Conservation (phyloP, 495 filamentous ascomycete species). For the Terfezia claveryi region DNA sequence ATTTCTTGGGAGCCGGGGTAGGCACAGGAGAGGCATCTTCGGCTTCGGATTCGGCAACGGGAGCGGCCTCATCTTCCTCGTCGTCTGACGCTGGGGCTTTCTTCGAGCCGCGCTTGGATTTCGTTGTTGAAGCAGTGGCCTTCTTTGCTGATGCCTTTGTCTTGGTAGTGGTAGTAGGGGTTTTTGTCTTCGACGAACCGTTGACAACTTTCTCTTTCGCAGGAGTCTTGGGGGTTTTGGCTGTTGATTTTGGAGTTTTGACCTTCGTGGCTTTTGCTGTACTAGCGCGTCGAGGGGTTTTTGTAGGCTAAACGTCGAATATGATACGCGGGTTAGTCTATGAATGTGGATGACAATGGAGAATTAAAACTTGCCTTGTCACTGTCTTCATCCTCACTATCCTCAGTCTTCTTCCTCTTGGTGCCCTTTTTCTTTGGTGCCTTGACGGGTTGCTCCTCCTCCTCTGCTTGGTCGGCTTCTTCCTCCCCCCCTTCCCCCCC, state of each 20-base stretch:
- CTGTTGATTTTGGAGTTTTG: slow-evolving; percentile 34
- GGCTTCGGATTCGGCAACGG: neutral
- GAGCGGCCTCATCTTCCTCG: neutral
- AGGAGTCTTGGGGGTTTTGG: slow-evolving; percentile 49
- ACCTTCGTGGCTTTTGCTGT: slow-evolving; percentile 1
- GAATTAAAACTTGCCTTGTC: slow-evolving; percentile 20
- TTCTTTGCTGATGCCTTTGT: neutral
- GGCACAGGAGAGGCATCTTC: neutral
- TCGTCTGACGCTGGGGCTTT: neutral
- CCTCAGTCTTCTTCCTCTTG: slow-evolving; percentile 23
- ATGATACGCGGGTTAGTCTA: slow-evolving; percentile 38
- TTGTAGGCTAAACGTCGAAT: slow-evolving; percentile 26
- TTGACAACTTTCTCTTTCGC: slow-evolving; percentile 38
- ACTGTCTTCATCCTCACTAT: slow-evolving; percentile 12
- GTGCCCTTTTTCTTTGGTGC: slow-evolving; percentile 35
- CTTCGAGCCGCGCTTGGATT: slow-evolving; percentile 18
- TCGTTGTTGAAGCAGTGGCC: slow-evolving; percentile 11
- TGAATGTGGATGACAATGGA: slow-evolving; percentile 5
- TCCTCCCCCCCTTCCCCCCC: slow-evolving; percentile 37
- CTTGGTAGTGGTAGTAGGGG: slow-evolving; percentile 12
- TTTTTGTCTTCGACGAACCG: slow-evolving; percentile 30
- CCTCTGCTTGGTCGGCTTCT: slow-evolving; percentile 36
- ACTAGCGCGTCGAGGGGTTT: neutral
- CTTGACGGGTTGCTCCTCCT: slow-evolving; percentile 29
- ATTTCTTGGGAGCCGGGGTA: slow-evolving; percentile 23